Evolutionary conservation across 306 rosid species (phyloP).

Genomic region (Pterocarpus macrocarpus): DNA sequence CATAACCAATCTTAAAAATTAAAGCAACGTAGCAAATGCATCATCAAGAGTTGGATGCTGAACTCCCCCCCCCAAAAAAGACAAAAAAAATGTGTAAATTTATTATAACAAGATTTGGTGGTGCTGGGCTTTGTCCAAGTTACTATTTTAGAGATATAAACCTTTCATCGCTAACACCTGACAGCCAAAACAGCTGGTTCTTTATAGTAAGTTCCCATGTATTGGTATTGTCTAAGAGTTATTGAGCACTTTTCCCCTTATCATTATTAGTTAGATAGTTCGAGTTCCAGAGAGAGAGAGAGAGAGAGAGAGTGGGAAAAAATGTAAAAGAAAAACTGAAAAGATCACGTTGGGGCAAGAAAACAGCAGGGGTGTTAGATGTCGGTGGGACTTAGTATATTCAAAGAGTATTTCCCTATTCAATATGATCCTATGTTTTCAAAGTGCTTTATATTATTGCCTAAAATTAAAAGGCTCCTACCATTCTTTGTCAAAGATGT

Average conservation of each 20-base stretch:
- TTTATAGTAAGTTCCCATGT: not conserved
- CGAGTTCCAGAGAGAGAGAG: no score
- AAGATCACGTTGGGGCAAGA: no score
- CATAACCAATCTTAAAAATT: no score
- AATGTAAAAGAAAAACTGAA: no score
- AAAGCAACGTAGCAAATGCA: no score
- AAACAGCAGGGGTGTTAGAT: no score
- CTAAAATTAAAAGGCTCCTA: not conserved
- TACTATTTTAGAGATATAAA: not conserved
- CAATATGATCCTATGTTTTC: not conserved
- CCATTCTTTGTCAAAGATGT: slow-evolving; percentile 15
- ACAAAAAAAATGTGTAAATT: no score
- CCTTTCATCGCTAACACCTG: not conserved
- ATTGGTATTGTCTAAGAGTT: slow-evolving; percentile 17
- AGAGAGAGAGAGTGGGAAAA: no score
- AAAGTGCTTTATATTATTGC: not conserved
- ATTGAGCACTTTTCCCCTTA: not conserved
- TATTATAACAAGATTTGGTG: slow-evolving; percentile 32
- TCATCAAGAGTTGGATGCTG: slow-evolving; percentile 14
- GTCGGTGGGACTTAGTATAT: no score
- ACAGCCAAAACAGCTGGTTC: not conserved
- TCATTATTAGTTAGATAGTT: not conserved
- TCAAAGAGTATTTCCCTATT: not conserved
- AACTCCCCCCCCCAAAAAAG: no score
- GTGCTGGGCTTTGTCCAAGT: not conserved